Conservation (phyloP, 2,329 filamentous ascomycete genomes). For the Microascus cirrosus region DNA sequence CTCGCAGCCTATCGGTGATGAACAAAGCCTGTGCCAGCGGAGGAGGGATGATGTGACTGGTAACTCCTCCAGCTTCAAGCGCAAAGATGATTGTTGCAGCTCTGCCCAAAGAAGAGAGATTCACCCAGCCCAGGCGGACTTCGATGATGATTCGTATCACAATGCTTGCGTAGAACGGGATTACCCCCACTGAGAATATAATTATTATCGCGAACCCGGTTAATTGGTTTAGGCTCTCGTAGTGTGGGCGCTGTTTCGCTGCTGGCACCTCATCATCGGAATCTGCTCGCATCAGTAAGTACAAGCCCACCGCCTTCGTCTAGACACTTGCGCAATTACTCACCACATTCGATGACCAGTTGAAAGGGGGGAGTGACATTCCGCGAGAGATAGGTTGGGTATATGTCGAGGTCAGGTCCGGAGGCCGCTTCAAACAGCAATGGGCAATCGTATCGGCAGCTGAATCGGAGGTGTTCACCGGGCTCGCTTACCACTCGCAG, state of each 20-base stretch:
- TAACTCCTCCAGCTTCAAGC: not conserved
- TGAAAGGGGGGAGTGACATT: too few species aligned
- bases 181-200: too few species aligned
- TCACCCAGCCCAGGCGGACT: not conserved
- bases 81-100: not conserved
- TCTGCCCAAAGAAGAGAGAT: not conserved
- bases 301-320: too few species aligned
- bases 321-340: not conserved
- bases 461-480: not conserved
- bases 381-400: too few species aligned
- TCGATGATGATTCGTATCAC: not conserved
- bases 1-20: not conserved
- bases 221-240: not conserved
- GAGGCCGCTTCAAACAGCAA: not conserved
- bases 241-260: not conserved
- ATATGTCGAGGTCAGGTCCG: too few species aligned
- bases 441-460: not conserved
- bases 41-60: not conserved
- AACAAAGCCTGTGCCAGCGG: not conserved
- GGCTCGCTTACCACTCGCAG: not conserved
- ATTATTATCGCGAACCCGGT: too few species aligned
- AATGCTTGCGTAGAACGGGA: too few species aligned
- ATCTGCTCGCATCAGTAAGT: too few species aligned
- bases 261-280: not conserved
- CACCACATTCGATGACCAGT: not conserved